Evolutionary conservation across 2,329 filamentous ascomycete species (phyloP), one percentile per base, ranked within the genome.

Genomic region (Claviceps sorghi): DNA sequence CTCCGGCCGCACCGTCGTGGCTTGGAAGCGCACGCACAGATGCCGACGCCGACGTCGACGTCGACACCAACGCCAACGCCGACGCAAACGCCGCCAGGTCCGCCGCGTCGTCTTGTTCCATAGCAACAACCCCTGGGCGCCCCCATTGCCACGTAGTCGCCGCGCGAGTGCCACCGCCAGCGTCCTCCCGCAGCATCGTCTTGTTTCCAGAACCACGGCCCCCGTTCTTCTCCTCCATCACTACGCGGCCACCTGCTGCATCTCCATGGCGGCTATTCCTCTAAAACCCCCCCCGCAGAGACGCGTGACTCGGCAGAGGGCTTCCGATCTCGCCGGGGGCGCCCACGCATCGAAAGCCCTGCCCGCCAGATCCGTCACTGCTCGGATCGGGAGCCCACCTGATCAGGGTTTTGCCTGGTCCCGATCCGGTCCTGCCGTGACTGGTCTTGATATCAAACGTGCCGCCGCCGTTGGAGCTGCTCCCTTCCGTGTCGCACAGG

Each of bases 401-500:
- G 42, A 44, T 44, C 21, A 44, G 15, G 19, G 42, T 26, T 44
- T 44, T 44, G 15, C 42, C 17, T 17, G 42, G 15, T 26, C 21
- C 52, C 65, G 68, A 58, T 79, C 76, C 15, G 77, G 72, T 52
- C 83, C 73, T 68, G 72, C 50, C 55, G 48, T 13, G 17, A n/a
- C 80, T 77, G 41, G 76, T 73, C 55, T 76, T 78, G 56, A 86
- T 75, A 36, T 86, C 81, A 62, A 98, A 94, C 29, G 78, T 84
- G n/a, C 93, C 93, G 45, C 91, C 91, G 46, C 93, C 93, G 61
- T 97, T 97, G 54, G 83, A 80, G 2, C 72, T 65, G 60, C 85
- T 94, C 53, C 93, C 93, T 64, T 95, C 88, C 0, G 91, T 95
- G 61, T 97, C 91, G 65, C 87, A 93, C 54, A 94, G 84, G 53